Evolutionary conservation across 352 stramenopile species (phyloP).

Genomic region (Phytophthora megakarya): DNA sequence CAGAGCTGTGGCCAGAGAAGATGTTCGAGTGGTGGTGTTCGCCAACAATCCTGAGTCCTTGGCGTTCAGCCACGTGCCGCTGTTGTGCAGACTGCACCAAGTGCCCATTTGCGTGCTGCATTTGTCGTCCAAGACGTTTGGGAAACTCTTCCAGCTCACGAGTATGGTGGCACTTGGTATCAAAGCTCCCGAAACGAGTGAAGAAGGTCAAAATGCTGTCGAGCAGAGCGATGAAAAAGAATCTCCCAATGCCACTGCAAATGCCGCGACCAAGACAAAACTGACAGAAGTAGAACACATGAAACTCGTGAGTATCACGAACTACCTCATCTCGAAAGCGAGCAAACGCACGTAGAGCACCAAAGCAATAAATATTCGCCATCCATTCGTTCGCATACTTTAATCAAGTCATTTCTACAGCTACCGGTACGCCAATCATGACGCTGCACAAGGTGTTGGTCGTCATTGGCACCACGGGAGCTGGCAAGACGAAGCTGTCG

Average conservation of each 20-base stretch:
- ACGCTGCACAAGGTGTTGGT: conserved; percentile 84
- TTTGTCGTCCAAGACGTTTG: conserved; percentile 70
- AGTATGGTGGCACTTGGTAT: conserved; percentile 64
- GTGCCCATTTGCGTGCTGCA: conserved; percentile 77
- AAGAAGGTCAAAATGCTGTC: not conserved
- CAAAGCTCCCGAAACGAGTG: conserved; percentile 16
- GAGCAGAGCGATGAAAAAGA: not conserved
- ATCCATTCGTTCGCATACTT: not conserved
- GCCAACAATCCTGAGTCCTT: conserved; percentile 65
- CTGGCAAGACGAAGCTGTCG: conserved; percentile 92
- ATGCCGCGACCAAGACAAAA: conserved; percentile 6
- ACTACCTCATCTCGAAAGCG: conserved; percentile 68
- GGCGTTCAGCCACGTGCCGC: conserved; percentile 63
- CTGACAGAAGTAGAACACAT: conserved; percentile 38
- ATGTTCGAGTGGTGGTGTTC: conserved; percentile 70
- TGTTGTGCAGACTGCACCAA: conserved; percentile 68
- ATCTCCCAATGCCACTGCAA: not conserved
- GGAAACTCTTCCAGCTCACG: conserved; percentile 57
- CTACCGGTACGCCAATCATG: conserved; percentile 19
- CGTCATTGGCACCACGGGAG: conserved; percentile 90
- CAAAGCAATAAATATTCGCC: not conserved
- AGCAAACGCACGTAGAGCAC: conserved; percentile 46
- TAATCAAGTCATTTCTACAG: conserved; percentile 11
- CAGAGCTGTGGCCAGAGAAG: conserved; percentile 39
- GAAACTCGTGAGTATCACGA: conserved; percentile 58